Evolutionary conservation across 108 stramenopile species (phyloP).

Genomic region (Aurantiochytrium sp.): DNA sequence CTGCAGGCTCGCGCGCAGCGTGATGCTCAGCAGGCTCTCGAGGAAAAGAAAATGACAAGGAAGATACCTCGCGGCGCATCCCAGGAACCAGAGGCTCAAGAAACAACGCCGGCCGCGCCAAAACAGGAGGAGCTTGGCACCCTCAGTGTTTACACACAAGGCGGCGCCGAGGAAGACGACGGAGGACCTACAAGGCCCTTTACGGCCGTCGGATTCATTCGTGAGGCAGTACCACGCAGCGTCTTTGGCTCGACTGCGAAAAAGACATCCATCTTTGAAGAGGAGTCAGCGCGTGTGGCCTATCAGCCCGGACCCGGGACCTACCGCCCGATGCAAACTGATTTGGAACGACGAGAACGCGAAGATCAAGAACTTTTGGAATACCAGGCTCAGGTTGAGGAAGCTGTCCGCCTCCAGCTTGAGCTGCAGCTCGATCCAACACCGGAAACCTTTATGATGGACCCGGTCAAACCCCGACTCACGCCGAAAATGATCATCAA

Average conservation of each 20-base stretch:
- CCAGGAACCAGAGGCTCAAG: too few relatives aligned
- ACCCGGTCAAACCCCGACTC: not conserved
- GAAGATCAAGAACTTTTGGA: not conserved
- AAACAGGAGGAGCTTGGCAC: not conserved
- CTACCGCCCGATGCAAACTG: not conserved
- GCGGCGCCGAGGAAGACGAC: not conserved
- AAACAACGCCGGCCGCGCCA: not conserved
- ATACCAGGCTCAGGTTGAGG: not conserved
- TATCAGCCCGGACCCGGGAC: not conserved
- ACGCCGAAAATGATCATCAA: not conserved
- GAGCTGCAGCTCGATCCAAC: slow-evolving; percentile 4
- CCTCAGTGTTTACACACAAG: not conserved
- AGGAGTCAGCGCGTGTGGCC: not conserved
- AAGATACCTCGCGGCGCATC: not conserved
- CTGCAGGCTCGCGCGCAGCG: not conserved
- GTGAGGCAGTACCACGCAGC: not conserved
- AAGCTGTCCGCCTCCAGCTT: not conserved
- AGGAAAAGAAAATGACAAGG: not conserved
- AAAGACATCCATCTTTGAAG: not conserved
- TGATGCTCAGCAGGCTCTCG: not conserved
- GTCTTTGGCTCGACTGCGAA: not conserved
- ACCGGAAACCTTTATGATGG: not conserved
- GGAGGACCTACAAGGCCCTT: not conserved
- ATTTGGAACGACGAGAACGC: not conserved
- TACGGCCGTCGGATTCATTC: not conserved